Evolutionary conservation across 202 grass and related monocot species (phyloP), one percentile per base, ranked within the genome.

Genomic region (Zoysia matrella): DNA sequence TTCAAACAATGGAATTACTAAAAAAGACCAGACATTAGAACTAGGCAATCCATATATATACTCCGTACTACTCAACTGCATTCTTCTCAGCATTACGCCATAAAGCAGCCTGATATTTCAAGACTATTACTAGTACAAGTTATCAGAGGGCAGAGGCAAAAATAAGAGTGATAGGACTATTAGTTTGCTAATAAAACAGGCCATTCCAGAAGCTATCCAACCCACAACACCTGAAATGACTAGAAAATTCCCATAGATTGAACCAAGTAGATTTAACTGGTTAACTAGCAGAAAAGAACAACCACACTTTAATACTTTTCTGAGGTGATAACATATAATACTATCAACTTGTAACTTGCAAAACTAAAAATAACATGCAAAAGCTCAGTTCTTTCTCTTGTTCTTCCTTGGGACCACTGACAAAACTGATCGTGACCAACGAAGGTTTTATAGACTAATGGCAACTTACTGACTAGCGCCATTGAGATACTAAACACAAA

Each of bases 391-490:
- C 36, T 58, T 69, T 43, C 15, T 8, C 46, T 3, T 18, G 42
- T 71, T 81, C 48, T 48, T 76, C 45, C 16, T 42, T 73, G 47
- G 53, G 83, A 73, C 79, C 54, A 79, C 80, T 5, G 63, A 3
- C 58, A 79, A 65, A 65, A 52, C 63, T 2, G 67, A 74, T 56
- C 40, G 58, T 54, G 51, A 5, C 18, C 39, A 62, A 69, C 5
- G 53, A 13, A 57, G 63, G 55, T 49, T 42, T 53, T 9, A 7
- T 86, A 63, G 5, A n/a, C 18, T 82, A 76, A 70, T 30, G 63
- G 39, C 80, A 79, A 79, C 54, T 79, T 61, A 73, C 68, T 45
- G 67, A 30, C 13, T 5, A 8, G 52, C 55, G 12, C 74, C 52
- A 75, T 30, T 60, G 51, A 67, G 10, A 77, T 64, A 53, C 3